These are phyloP conservation scores for Fusarium penzigii DNA, from an alignment of 2,329 filamentous ascomycete species.

Conservation along the genomic window DNA sequence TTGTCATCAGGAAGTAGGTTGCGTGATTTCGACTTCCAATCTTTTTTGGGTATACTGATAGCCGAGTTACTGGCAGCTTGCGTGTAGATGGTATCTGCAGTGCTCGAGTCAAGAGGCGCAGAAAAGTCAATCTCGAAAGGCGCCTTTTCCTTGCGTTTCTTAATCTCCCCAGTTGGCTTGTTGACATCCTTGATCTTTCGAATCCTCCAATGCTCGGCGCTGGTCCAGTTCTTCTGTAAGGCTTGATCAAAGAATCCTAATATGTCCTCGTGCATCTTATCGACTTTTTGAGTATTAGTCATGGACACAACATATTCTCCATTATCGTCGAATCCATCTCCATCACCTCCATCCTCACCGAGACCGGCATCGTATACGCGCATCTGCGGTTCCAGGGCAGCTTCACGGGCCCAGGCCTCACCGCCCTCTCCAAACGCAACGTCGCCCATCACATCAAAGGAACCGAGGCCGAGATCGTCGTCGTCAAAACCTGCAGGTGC, in stretches of 20 bases:
- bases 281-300: constrained; percentile 63
- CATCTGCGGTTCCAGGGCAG: constrained; percentile 82
- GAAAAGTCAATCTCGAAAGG: constrained; percentile 92
- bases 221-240: constrained; percentile 94
- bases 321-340: constrained; percentile 50
- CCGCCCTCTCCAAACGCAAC: constrained; percentile 93
- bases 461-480: constrained; percentile 72
- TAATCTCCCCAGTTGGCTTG: constrained; percentile 62
- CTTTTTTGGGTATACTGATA: constrained; percentile 86
- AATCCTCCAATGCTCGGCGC: constrained; percentile 98
- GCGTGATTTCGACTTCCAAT: constrained; percentile 91
- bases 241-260: constrained; percentile 98
- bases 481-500: constrained; percentile 73
- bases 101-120: constrained; percentile 67
- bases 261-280: constrained; percentile 84
- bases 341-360: constrained; percentile 54
- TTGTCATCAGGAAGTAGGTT: constrained; percentile 97
- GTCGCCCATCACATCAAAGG: constrained; percentile 70
- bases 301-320: constrained; percentile 81
- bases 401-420: constrained; percentile 91
- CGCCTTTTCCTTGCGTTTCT: constrained; percentile 89
- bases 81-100: constrained; percentile 79
- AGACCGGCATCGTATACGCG: constrained; percentile 69
- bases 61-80: constrained; percentile 76
- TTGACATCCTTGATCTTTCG: constrained; percentile 80